A percentile compares a stretch with the other conserved stretches of the same genome.
Evolutionary conservation across 2,329 filamentous ascomycete species (phyloP).

Genomic region (Rasamsonia emersonii): DNA sequence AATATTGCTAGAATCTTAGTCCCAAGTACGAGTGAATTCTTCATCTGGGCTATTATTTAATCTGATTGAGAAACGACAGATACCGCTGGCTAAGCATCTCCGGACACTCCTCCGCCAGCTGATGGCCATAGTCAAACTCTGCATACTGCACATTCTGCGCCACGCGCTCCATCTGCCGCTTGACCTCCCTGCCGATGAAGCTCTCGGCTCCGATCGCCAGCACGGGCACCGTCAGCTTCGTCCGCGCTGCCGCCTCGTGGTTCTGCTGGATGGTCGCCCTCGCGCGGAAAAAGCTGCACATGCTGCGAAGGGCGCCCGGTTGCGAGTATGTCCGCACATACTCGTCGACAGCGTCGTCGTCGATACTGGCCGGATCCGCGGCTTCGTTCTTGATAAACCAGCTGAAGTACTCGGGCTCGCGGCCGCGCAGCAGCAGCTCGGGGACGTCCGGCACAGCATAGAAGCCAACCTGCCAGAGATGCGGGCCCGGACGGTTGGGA

Average conservation of each 20-base stretch:
- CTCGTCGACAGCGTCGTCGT: constrained; percentile 10
- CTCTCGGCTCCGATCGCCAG: constrained; percentile 7
- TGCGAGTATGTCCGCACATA: constrained; percentile 9
- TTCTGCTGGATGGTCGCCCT: constrained; percentile 7
- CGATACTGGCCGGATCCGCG: constrained; percentile 8
- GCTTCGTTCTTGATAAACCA: constrained; percentile 10
- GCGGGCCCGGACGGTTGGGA: constrained; percentile 4
- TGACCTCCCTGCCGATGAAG: constrained; percentile 9
- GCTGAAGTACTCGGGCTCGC: constrained; percentile 1
- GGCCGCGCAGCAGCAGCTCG: constrained; percentile 1
- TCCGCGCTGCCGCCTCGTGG: constrained; percentile 3
- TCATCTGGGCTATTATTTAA: too few relatives aligned
- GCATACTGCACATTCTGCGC: constrained; percentile 6
- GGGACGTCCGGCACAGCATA: constrained; percentile 3
- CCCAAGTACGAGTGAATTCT: too few relatives aligned
- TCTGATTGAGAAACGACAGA: constrained; percentile 8
- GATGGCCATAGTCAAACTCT: constrained; percentile 10
- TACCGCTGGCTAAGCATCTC: constrained; percentile 6
- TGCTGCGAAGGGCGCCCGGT: constrained; percentile 7
- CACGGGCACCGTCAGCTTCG: constrained; percentile 7
- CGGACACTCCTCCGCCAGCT: constrained; percentile 10
- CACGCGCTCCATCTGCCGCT: constrained; percentile 8
- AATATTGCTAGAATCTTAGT: too few relatives aligned
- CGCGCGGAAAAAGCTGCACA: constrained; percentile 7
- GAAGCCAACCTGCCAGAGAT: constrained; percentile 6